These are phyloP conservation scores for Myxozyma neglecta DNA, from an alignment of 805 yeast species.

Conservation along the genomic window DNA sequence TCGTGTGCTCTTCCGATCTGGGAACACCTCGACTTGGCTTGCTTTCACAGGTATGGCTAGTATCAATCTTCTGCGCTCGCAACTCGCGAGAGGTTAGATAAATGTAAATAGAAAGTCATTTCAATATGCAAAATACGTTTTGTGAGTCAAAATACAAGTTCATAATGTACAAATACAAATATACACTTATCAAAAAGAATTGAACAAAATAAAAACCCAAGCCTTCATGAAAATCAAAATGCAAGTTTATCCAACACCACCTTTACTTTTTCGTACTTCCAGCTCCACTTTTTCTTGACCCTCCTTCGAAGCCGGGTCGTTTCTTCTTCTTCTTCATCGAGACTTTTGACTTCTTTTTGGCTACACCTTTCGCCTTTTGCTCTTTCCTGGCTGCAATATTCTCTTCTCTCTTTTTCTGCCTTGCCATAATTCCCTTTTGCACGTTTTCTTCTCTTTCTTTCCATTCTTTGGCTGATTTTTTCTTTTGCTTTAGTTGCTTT, in stretches of 20 bases:
- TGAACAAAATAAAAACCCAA: neutral
- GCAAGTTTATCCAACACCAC: neutral
- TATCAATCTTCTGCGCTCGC: constrained; percentile 69
- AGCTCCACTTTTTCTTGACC: constrained; percentile 34
- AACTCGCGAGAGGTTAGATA: constrained; percentile 46
- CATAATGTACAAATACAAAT: constrained; percentile 2
- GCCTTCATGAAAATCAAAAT: neutral
- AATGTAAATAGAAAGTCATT: neutral
- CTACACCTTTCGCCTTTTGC: constrained; percentile 77
- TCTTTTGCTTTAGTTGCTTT: constrained; percentile 77
- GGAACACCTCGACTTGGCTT: constrained; percentile 72
- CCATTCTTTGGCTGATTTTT: constrained; percentile 91
- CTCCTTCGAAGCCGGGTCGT: constrained; percentile 93
- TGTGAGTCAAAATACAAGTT: neutral
- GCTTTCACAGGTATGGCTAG: constrained; percentile 64
- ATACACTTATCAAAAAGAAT: neutral
- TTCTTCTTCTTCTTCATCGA: constrained; percentile 34
- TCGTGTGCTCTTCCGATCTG: too few relatives aligned
- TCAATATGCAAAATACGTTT: neutral
- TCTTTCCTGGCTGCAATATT: constrained; percentile 83
- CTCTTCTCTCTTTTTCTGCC: constrained; percentile 86
- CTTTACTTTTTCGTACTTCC: neutral
- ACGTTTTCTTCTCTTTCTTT: constrained; percentile 81
- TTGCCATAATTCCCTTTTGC: constrained; percentile 67
- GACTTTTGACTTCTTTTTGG: constrained; percentile 62